These are phyloP conservation scores for Neofusicoccum laricinum DNA, from an alignment of 2,329 filamentous ascomycete genomes.

Conservation along the genomic window DNA sequence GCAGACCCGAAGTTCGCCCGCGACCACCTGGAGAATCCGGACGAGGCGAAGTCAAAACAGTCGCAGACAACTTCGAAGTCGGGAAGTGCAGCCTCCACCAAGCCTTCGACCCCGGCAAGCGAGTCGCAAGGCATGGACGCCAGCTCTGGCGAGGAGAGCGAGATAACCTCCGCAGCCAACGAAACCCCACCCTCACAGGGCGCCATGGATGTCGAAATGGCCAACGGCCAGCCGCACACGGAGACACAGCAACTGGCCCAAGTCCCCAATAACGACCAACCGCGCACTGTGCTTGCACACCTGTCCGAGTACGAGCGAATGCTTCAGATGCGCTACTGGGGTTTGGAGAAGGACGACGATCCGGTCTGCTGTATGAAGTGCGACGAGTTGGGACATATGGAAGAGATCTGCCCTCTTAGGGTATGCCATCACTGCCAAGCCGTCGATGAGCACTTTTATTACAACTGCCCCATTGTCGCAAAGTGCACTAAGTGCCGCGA, in stretches of 20 bases:
- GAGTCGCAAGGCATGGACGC: background rate
- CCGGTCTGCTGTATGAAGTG: slow-evolving; percentile 42
- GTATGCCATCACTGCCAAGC: slow-evolving; percentile 44
- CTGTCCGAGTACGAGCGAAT: slow-evolving; percentile 19
- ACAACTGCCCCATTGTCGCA: slow-evolving; percentile 50
- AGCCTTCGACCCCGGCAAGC: background rate
- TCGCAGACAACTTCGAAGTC: background rate
- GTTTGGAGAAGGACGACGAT: slow-evolving; percentile 36
- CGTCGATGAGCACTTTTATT: slow-evolving; percentile 46
- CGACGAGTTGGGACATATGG: slow-evolving; percentile 42
- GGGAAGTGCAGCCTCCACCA: background rate
- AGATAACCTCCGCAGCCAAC: background rate
- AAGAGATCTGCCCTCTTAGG: slow-evolving; percentile 41
- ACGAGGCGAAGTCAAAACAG: background rate
- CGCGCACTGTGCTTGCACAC: background rate
- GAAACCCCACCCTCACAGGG: background rate
- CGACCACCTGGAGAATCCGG: background rate
- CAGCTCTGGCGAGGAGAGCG: slow-evolving; percentile 7
- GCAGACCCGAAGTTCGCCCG: background rate
- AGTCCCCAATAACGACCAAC: background rate
- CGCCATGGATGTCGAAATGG: background rate
- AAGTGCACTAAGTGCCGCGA: slow-evolving; percentile 62
- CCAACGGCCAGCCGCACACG: background rate
- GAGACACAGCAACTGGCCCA: background rate
- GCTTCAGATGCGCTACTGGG: slow-evolving; percentile 39